phyloP scores from a whole-genome alignment of 2,329 filamentous ascomycete genomes.

The Fusarium chuoi region DNA sequence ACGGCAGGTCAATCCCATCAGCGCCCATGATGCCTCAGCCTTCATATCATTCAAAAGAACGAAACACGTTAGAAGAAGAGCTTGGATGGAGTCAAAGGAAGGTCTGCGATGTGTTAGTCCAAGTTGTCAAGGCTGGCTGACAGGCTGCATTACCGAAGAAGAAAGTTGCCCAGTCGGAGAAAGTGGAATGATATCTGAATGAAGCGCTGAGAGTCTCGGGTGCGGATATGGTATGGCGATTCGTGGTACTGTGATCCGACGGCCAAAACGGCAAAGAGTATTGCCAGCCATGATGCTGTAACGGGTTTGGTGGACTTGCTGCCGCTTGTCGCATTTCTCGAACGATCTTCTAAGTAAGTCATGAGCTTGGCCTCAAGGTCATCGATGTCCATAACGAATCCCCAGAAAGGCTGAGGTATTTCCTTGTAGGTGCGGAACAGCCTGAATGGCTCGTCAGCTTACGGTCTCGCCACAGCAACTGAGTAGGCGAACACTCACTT shows the following conservation, averaged over 20 bases:
- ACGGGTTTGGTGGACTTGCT: constrained; percentile 61
- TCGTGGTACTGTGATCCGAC: constrained; percentile 75
- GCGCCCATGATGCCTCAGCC: constrained; percentile 73
- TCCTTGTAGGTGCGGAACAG: constrained; percentile 74
- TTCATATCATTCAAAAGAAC: constrained; percentile 76
- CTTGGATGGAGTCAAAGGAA: constrained; percentile 73
- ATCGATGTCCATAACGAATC: constrained; percentile 73
- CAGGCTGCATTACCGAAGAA: constrained; percentile 59
- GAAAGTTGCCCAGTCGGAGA: constrained; percentile 70
- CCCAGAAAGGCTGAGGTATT: constrained; percentile 75
- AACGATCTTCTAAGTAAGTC: constrained; percentile 72
- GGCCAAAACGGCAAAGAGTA: constrained; percentile 72
- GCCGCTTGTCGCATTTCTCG: constrained; percentile 62
- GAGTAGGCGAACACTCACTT: constrained; percentile 59
- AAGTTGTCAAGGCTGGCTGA: neutral
- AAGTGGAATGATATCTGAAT: constrained; percentile 74
- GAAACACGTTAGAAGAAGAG: constrained; percentile 70
- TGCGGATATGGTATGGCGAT: constrained; percentile 69
- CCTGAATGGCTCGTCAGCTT: constrained; percentile 49
- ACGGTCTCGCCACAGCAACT: neutral
- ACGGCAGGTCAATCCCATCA: constrained; percentile 71
- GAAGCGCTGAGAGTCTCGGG: constrained; percentile 68
- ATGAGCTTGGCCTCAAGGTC: constrained; percentile 73
- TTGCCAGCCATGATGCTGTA: constrained; percentile 73
- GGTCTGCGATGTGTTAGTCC: constrained; percentile 54